Base-by-base conservation (phyloP, 805 yeast species). In the Saccharomycopsis amapae region DNA sequence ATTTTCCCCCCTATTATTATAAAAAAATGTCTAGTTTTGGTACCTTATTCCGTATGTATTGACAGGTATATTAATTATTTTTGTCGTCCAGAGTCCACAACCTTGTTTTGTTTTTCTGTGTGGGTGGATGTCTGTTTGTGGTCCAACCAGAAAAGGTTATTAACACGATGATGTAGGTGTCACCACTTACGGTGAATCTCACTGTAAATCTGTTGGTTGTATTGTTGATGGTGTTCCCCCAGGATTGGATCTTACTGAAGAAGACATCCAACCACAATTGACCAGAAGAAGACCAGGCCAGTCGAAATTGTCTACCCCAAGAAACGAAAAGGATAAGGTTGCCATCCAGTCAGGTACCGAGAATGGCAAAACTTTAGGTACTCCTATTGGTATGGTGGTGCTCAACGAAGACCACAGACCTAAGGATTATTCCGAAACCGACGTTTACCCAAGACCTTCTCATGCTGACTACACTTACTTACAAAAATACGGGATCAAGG, bases 181-280 rank as follows among this genome's bases (percentile, higher is more conserved):
- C 55, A 90, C 97, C 53, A 90, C 98, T 25, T 90, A 88, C 71
- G 98, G 98, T 55, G 98, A 93, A 64, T 87, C 96, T 6, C 98
- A 93, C 69, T 93, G 98, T 70, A 84, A 79, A 58, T 85, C 96
- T 7, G 98, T 93, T 35, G 98, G 98, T 26, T 93, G 97, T 67
- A 93, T 93, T 51, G 96, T 93, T 33, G 98, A 93, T 56, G 98
- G 98, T 49, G 93, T 88, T 35, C 98, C 98, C 25, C 97, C 98
- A 24, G 96, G 96, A 26, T 72, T 93, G 76, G 73, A 78, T 5
- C 75, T 93, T 44, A 74, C 83, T 15, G 97, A 86, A 64, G 78
- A 69, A 4, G 97, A 93, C 60, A 76, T 93, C 55, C 98, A 93
- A 69, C 95, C 97, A 15, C 98, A 93, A 71, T 69, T 93, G 57